phyloP scores from a whole-genome alignment of 1,284 basidiomycete genomes.

The Ceratobasidium sp. region DNA sequence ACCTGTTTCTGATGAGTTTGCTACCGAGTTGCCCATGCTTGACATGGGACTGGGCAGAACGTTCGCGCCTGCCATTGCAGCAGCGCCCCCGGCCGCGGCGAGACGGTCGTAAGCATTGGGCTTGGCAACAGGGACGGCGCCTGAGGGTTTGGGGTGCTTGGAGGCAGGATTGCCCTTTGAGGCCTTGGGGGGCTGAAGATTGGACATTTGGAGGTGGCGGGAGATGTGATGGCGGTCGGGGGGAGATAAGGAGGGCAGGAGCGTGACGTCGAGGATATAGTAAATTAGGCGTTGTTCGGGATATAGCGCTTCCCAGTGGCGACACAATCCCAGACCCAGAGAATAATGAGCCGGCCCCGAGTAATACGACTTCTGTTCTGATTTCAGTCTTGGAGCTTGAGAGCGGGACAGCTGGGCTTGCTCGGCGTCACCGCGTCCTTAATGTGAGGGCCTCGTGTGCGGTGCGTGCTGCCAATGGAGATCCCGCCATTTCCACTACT shows the following conservation, averaged over 20 bases:
- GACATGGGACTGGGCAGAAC: conserved; percentile 30
- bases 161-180: conserved; percentile 24
- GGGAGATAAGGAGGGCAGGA: background rate
- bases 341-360: too few species aligned
- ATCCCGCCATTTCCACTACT: conserved; percentile 4
- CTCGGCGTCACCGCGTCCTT: too few species aligned
- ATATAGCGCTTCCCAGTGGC: too few species aligned
- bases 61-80: conserved; percentile 22
- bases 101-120: conserved; percentile 33
- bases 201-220: background rate
- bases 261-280: conserved; percentile 25
- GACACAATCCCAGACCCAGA: too few species aligned
- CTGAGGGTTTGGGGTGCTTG: conserved; percentile 13
- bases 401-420: too few species aligned
- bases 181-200: background rate
- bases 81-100: conserved; percentile 25
- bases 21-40: conserved; percentile 7
- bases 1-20: conserved; percentile 31
- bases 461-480: conserved; percentile 1
- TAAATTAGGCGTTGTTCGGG: conserved; percentile 41
- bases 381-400: too few species aligned
- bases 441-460: background rate
- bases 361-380: too few species aligned
- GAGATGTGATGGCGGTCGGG: background rate
- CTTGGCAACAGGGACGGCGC: conserved; percentile 23